Conservation (phyloP, 2,329 filamentous ascomycete genomes). For the Colletotrichum sp. region DNA sequence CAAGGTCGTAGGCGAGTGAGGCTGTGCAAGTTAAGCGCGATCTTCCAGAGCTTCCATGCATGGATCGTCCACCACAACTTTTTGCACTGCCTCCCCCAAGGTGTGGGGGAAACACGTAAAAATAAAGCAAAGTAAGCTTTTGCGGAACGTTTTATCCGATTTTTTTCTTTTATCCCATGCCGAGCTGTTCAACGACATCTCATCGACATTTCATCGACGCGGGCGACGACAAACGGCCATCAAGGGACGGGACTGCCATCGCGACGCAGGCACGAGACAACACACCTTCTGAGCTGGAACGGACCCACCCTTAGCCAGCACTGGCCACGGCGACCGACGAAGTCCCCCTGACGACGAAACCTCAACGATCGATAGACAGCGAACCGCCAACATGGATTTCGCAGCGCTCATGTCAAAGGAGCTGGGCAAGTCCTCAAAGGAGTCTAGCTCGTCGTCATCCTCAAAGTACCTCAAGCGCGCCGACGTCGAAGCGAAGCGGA, state of each 20-base stretch:
- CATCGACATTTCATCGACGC: not conserved
- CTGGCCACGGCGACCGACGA: not conserved
- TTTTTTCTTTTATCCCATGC: not conserved
- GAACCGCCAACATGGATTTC: constrained; percentile 79
- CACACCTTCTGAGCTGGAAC: not conserved
- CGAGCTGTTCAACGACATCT: constrained; percentile 5
- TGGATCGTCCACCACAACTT: constrained; percentile 20
- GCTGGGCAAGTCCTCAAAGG: constrained; percentile 80
- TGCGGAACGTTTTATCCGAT: constrained; percentile 14
- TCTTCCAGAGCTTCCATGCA: constrained; percentile 21
- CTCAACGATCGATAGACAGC: not conserved
- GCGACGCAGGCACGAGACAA: not conserved
- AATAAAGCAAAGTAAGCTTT: constrained; percentile 9
- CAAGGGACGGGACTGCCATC: not conserved
- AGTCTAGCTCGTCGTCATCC: constrained; percentile 30
- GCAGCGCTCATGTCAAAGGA: constrained; percentile 91
- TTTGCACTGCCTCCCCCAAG: not conserved
- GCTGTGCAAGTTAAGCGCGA: constrained; percentile 23
- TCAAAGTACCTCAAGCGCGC: constrained; percentile 87
- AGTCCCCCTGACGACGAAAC: not conserved
- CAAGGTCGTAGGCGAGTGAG: constrained; percentile 23
- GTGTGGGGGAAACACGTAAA: constrained; percentile 10
- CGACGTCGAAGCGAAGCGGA: constrained; percentile 83
- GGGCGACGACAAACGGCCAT: not conserved
- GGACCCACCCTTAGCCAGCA: not conserved